phyloP scores from a whole-genome alignment of 345 rosid species.

The Sapria himalayana region DNA sequence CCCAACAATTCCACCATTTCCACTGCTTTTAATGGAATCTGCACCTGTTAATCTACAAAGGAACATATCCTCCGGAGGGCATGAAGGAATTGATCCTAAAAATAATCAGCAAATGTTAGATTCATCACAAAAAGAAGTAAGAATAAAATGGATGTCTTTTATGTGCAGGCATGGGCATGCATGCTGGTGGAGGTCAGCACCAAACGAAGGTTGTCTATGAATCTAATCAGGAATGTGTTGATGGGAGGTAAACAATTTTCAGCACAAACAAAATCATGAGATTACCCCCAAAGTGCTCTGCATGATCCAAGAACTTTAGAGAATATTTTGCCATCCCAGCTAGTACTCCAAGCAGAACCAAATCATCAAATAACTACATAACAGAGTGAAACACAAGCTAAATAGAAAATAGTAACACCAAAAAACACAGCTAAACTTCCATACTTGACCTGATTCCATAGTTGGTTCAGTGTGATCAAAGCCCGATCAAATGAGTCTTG shows the following conservation, averaged over 20 bases:
- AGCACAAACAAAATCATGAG: no score
- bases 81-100: constrained; percentile 52
- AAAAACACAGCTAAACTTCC: neutral
- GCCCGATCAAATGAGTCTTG: constrained; percentile 47
- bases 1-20: constrained; percentile 20
- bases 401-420: neutral
- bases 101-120: no score
- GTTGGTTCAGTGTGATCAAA: constrained; percentile 36
- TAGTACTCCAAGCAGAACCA: constrained; percentile 46
- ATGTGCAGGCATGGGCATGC: no score
- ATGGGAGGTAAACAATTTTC: no score
- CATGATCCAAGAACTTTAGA: constrained; percentile 24
- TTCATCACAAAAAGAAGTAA: no score
- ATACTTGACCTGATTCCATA: constrained; percentile 55
- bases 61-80: constrained; percentile 55
- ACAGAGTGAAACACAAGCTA: neutral
- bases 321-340: constrained; percentile 37
- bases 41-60: constrained; percentile 55
- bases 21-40: constrained; percentile 27
- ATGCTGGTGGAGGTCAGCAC: no score
- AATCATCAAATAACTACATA: constrained; percentile 76
- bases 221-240: no score
- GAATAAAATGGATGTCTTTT: no score
- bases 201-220: no score
- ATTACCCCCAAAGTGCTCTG: constrained; percentile 31